Evolutionary conservation across 2,329 filamentous ascomycete genomes (phyloP).

Genomic region (Penicillium rolfsii): DNA sequence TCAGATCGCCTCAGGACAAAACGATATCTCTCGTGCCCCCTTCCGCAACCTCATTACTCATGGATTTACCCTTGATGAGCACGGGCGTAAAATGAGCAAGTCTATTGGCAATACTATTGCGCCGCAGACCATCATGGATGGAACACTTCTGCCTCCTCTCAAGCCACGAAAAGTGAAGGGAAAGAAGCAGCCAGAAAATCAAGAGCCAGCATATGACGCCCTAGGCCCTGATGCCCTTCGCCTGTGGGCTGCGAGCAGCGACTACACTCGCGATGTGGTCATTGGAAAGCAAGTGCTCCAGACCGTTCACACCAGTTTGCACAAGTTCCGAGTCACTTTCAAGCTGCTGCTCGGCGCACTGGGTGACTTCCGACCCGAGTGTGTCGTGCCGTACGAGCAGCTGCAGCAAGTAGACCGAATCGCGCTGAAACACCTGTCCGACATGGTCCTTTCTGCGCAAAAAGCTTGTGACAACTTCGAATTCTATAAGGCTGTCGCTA

Average conservation of each 20-base stretch:
- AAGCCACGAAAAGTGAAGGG: conserved; percentile 65
- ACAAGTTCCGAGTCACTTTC: conserved; percentile 87
- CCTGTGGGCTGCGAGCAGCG: conserved; percentile 87
- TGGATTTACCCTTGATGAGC: conserved; percentile 86
- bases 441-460: conserved; percentile 67
- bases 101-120: conserved; percentile 86
- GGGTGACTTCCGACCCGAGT: conserved; percentile 56
- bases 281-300: conserved; percentile 78
- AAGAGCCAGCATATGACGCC: conserved; percentile 60
- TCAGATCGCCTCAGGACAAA: conserved; percentile 44
- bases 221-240: conserved; percentile 86
- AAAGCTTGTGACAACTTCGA: conserved; percentile 71
- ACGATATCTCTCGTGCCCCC: conserved; percentile 59
- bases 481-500: conserved; percentile 75
- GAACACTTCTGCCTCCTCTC: conserved; percentile 71
- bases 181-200: conserved; percentile 43
- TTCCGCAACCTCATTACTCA: conserved; percentile 93
- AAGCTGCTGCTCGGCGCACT: conserved; percentile 86
- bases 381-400: conserved; percentile 46
- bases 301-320: conserved; percentile 72
- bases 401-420: conserved; percentile 71
- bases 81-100: conserved; percentile 99
- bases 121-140: conserved; percentile 82
- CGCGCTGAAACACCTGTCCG: conserved; percentile 72
- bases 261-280: conserved; percentile 86